Percentiles rank a stretch among this genome's conserved stretches.
Evolutionary conservation across 257 asterid species (phyloP).

Genomic region (Solanum medicagineum): DNA sequence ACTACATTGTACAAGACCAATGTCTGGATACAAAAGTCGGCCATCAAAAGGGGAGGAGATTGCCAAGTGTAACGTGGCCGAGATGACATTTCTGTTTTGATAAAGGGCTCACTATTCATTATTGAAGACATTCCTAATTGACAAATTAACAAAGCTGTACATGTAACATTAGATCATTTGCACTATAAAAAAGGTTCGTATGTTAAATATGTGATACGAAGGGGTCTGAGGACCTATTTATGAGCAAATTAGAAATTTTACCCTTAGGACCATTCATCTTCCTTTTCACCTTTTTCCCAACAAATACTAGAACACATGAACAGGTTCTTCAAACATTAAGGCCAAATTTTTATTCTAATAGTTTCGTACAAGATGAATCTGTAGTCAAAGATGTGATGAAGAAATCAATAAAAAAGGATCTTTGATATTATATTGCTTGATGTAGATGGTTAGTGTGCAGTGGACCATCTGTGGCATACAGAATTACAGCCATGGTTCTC

Average conservation of each 20-base stretch:
- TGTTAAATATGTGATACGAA: not conserved
- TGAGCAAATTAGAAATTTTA: not conserved
- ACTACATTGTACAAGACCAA: too few relatives aligned
- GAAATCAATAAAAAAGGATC: slow-evolving; percentile 47
- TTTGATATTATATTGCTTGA: not conserved
- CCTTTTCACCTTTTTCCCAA: not conserved
- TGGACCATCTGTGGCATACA: too few relatives aligned
- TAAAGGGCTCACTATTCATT: too few relatives aligned
- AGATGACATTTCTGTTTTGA: too few relatives aligned
- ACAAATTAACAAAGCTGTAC: not conserved
- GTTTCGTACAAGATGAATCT: slow-evolving; percentile 37
- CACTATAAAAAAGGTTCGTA: not conserved
- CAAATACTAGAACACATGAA: not conserved
- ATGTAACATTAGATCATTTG: not conserved
- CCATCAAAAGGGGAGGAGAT: too few relatives aligned
- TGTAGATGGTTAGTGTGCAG: too few relatives aligned
- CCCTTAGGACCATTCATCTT: not conserved
- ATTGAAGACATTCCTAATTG: too few relatives aligned
- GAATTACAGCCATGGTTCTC: too few relatives aligned
- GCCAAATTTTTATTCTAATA: too few relatives aligned
- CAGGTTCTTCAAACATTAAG: not conserved
- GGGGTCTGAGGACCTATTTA: not conserved
- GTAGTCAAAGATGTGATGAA: slow-evolving; percentile 40
- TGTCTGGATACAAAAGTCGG: too few relatives aligned
- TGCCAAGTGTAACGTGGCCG: too few relatives aligned